A percentile compares a stretch with the other conserved stretches of the same genome.
Evolutionary conservation across 2,329 filamentous ascomycete genomes (phyloP).

Genomic region (Pseudogymnoascus destructans): DNA sequence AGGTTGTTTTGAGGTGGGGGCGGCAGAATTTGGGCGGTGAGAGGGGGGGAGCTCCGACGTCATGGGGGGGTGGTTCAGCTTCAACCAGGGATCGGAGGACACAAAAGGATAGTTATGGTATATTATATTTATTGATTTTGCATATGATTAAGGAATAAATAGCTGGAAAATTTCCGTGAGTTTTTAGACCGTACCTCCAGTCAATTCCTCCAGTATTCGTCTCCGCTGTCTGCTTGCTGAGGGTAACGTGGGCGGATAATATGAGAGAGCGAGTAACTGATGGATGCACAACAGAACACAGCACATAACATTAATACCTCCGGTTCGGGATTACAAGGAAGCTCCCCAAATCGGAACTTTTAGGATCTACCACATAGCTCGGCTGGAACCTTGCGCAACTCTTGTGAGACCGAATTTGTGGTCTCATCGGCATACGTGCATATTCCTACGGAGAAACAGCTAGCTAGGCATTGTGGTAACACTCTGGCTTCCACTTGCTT

Average conservation of each 20-base stretch:
- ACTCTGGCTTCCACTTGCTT: not conserved
- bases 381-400: conserved; percentile 3
- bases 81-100: not conserved
- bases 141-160: not conserved
- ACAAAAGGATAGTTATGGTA: not conserved
- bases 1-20: conserved; percentile 4
- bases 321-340: not conserved
- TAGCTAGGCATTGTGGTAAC: not conserved
- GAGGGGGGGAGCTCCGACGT: conserved; percentile 4
- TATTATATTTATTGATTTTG: not conserved
- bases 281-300: not conserved
- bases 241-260: conserved; percentile 2
- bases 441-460: not conserved
- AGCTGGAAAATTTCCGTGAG: not conserved
- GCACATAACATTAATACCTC: not conserved
- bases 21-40: conserved; percentile 1
- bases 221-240: not conserved
- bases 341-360: not conserved
- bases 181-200: not conserved
- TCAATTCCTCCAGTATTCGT: not conserved
- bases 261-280: not conserved
- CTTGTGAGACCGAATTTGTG: not conserved
- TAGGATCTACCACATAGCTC: not conserved
- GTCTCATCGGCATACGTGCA: not conserved
- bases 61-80: not conserved